Conservation (phyloP, 495 filamentous ascomycete genomes). For the Amorphotheca resinae region DNA sequence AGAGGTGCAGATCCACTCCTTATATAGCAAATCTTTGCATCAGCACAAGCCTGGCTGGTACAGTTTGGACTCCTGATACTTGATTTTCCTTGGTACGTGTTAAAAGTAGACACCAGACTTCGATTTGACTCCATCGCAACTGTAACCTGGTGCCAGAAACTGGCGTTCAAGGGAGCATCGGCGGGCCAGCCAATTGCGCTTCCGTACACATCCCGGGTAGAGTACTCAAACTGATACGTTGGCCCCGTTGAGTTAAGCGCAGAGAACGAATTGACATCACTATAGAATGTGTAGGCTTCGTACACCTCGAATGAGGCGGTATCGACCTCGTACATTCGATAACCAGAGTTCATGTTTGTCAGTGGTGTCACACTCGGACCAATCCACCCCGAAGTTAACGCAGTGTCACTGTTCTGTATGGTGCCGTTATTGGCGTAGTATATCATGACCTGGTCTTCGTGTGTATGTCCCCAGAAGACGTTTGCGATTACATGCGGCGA, state of each 20-base stretch:
- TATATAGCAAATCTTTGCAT: constrained; percentile 50
- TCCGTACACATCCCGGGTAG: constrained; percentile 42
- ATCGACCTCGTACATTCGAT: constrained; percentile 45
- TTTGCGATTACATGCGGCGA: constrained; percentile 42
- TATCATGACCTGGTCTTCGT: constrained; percentile 42
- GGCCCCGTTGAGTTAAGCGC: constrained; percentile 31
- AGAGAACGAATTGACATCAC: constrained; percentile 39
- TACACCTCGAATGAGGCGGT: constrained; percentile 41
- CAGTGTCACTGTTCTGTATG: constrained; percentile 31
- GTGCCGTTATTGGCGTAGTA: constrained; percentile 36
- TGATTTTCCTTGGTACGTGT: constrained; percentile 40
- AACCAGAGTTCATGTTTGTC: constrained; percentile 38
- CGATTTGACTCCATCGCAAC: constrained; percentile 44
- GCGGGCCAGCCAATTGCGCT: constrained; percentile 27
- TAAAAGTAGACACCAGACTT: constrained; percentile 35
- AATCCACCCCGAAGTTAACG: constrained; percentile 36
- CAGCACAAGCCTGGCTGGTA: constrained; percentile 33
- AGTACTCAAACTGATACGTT: constrained; percentile 40
- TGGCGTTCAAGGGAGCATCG: constrained; percentile 31
- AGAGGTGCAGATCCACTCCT: too few relatives aligned
- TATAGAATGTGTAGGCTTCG: constrained; percentile 37
- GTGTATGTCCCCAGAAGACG: constrained; percentile 44
- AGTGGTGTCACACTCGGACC: constrained; percentile 41
- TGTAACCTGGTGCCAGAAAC: constrained; percentile 48
- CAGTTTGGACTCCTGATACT: constrained; percentile 40